phyloP scores from a whole-genome alignment of 495 filamentous ascomycete genomes.

The Cryomyces antarcticus region DNA sequence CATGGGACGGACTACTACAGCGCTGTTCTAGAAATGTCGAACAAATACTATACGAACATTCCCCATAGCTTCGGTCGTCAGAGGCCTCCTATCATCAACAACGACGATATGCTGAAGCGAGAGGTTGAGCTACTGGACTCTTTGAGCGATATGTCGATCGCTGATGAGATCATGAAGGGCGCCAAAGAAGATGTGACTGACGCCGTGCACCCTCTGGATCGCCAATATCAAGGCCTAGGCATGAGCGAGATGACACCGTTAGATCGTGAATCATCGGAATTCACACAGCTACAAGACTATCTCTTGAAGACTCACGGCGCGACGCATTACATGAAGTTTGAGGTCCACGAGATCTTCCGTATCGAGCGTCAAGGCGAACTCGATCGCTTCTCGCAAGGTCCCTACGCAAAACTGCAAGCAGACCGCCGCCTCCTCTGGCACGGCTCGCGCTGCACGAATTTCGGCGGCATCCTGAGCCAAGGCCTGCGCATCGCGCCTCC shows the following conservation, averaged over 20 bases:
- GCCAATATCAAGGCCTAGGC: slow-evolving; percentile 45
- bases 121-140: slow-evolving; percentile 62
- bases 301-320: slow-evolving; percentile 38
- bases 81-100: slow-evolving; percentile 42
- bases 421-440: slow-evolving; percentile 71
- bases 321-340: slow-evolving; percentile 32
- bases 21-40: slow-evolving; percentile 28
- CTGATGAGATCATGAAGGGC: slow-evolving; percentile 53
- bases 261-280: slow-evolving; percentile 37
- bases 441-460: slow-evolving; percentile 60
- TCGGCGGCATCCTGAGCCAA: slow-evolving; percentile 63
- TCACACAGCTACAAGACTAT: slow-evolving; percentile 39
- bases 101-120: slow-evolving; percentile 34
- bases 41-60: slow-evolving; percentile 61
- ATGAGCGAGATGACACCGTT: slow-evolving; percentile 61
- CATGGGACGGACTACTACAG: slow-evolving; percentile 12
- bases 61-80: slow-evolving; percentile 63
- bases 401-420: slow-evolving; percentile 22
- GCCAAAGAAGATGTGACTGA: slow-evolving; percentile 25
- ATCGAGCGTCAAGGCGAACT: slow-evolving; percentile 57
- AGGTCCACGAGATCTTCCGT: slow-evolving; percentile 62
- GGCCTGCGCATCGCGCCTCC: slow-evolving; percentile 75
- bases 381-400: slow-evolving; percentile 40
- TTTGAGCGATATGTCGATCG: slow-evolving; percentile 65
- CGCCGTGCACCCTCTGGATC: slow-evolving; percentile 41